These are phyloP conservation scores for Aspergillus asperescens DNA, from an alignment of 495 filamentous ascomycete genomes.

Conservation along the genomic window DNA sequence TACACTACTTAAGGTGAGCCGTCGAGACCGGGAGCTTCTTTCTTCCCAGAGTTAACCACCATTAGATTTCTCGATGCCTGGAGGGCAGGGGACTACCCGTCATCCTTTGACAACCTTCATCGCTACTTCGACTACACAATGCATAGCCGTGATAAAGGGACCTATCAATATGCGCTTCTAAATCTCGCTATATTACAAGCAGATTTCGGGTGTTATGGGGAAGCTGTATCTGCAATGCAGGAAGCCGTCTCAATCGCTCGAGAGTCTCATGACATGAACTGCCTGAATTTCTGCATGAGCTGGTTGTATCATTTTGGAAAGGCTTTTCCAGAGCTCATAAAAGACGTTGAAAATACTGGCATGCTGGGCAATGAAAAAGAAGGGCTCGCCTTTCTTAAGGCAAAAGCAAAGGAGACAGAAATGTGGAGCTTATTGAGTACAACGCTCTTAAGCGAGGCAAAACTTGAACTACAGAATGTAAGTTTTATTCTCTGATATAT, in stretches of 20 bases:
- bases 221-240: constrained; percentile 88
- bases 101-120: constrained; percentile 85
- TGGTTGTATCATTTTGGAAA: constrained; percentile 97
- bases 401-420: constrained; percentile 80
- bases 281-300: constrained; percentile 90
- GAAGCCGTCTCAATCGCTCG: constrained; percentile 87
- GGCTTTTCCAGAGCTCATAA: constrained; percentile 72
- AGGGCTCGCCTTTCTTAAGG: constrained; percentile 75
- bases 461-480: constrained; percentile 63
- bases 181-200: constrained; percentile 90
- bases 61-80: constrained; percentile 79
- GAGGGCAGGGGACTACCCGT: constrained; percentile 84
- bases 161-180: constrained; percentile 95
- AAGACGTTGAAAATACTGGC: constrained; percentile 61
- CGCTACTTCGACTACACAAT: constrained; percentile 97
- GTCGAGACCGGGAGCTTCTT: neutral
- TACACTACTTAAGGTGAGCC: constrained; percentile 68
- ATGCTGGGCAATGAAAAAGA: constrained; percentile 77
- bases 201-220: constrained; percentile 86
- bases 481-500: constrained; percentile 3
- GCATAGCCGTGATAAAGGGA: constrained; percentile 76
- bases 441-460: constrained; percentile 80
- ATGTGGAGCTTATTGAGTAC: constrained; percentile 86
- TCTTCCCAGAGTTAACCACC: neutral
- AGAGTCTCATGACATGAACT: constrained; percentile 86